Conservation (phyloP, 2,329 filamentous ascomycete genomes). For the Ophiostoma ips region DNA sequence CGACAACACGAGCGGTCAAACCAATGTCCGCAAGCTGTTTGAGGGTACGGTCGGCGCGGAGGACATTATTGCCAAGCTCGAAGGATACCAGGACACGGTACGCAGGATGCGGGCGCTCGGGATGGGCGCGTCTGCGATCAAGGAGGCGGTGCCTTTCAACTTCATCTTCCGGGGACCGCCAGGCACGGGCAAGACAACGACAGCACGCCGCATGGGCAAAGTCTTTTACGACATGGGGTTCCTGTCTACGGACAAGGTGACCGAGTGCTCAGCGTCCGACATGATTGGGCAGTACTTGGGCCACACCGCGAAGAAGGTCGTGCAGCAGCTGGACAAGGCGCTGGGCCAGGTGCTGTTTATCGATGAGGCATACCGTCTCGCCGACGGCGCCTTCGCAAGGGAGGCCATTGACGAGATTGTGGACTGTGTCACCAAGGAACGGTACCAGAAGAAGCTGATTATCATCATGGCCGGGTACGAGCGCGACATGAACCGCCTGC, state of each 20-base stretch:
- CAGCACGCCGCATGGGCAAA: conserved; percentile 58
- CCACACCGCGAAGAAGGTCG: conserved; percentile 54
- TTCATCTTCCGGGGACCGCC: conserved; percentile 53
- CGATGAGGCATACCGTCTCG: conserved; percentile 57
- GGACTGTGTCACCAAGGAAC: conserved; percentile 37
- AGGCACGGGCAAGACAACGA: conserved; percentile 57
- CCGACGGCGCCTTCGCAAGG: conserved; percentile 40
- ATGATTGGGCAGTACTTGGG: conserved; percentile 55
- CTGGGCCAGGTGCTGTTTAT: conserved; percentile 56
- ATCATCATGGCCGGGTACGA: conserved; percentile 59
- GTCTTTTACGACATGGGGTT: conserved; percentile 65
- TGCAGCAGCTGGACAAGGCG: conserved; percentile 42
- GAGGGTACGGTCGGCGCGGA: conserved; percentile 44
- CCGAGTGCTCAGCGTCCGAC: conserved; percentile 54
- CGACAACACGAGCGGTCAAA: conserved; percentile 26
- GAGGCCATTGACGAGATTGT: conserved; percentile 42
- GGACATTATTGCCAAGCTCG: conserved; percentile 35
- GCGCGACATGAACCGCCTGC: conserved; percentile 47
- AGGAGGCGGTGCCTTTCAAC: conserved; percentile 47
- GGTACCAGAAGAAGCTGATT: conserved; percentile 45
- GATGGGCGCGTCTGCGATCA: conserved; percentile 32
- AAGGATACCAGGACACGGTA: conserved; percentile 39
- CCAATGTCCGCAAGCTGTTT: conserved; percentile 41
- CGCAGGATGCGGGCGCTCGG: conserved; percentile 34
- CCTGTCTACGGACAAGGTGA: conserved; percentile 29